Evolutionary conservation across 2,329 filamentous ascomycete species (phyloP).

Genomic region (Epichloe scottii): DNA sequence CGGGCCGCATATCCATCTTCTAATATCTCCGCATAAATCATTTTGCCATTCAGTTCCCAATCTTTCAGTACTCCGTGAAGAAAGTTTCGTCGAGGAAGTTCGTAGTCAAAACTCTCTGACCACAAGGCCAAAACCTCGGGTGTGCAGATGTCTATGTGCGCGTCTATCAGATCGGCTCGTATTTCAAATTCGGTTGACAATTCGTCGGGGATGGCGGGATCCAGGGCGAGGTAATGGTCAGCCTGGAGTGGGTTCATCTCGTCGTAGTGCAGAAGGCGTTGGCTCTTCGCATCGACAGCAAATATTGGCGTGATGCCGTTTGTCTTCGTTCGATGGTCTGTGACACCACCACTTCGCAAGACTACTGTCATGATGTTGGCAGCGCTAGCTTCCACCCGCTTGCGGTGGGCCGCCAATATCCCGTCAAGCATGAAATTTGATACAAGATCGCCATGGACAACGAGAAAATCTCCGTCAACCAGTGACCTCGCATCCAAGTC

Average conservation of each 20-base stretch:
- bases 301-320: constrained; percentile 71
- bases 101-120: constrained; percentile 97
- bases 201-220: constrained; percentile 64
- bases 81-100: constrained; percentile 77
- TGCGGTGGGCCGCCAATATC: constrained; percentile 66
- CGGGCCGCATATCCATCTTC: constrained; percentile 75
- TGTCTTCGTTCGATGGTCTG: constrained; percentile 62
- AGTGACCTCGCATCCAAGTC: constrained; percentile 79
- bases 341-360: constrained; percentile 60
- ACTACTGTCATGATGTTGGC: constrained; percentile 98
- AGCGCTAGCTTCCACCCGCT: constrained; percentile 69
- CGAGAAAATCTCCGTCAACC: constrained; percentile 80
- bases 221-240: constrained; percentile 57
- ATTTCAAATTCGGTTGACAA: constrained; percentile 65
- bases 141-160: constrained; percentile 93
- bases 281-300: constrained; percentile 66
- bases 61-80: constrained; percentile 89
- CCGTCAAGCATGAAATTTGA: constrained; percentile 78
- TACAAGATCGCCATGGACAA: constrained; percentile 86
- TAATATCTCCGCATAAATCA: constrained; percentile 83
- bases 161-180: constrained; percentile 80
- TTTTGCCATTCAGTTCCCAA: constrained; percentile 92
- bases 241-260: constrained; percentile 63
- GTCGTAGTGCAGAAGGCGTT: constrained; percentile 86
- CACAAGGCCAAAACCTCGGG: constrained; percentile 89